A percentile compares a stretch with the other conserved stretches of the same genome.
These are phyloP conservation scores for Cyclospora cayetanensis DNA, from an alignment of 169 alveolate genomes.

Conservation along the genomic window DNA sequence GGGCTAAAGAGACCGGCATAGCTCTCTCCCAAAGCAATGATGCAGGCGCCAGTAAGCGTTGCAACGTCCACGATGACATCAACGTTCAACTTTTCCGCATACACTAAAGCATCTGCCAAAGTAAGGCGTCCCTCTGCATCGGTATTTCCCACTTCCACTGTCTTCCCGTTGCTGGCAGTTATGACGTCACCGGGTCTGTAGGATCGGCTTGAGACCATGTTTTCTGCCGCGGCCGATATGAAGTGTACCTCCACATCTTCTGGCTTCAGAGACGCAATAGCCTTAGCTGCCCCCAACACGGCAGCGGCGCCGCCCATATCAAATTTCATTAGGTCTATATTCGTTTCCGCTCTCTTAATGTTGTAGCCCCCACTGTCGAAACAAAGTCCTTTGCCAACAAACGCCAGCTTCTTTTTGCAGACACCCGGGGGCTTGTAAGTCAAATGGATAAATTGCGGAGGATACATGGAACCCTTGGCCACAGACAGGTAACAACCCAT, in stretches of 20 bases:
- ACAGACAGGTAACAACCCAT: conserved; percentile 92
- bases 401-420: conserved; percentile 82
- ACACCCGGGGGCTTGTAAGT: conserved; percentile 79
- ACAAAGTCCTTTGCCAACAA: conserved; percentile 95
- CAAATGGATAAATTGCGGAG: conserved; percentile 88
- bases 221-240: conserved; percentile 91
- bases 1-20: conserved; percentile 60
- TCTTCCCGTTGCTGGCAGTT: conserved; percentile 92
- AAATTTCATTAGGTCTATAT: conserved; percentile 81
- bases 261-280: conserved; percentile 85
- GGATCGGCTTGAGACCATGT: conserved; percentile 89
- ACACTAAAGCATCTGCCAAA: conserved; percentile 96
- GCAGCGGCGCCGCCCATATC: conserved; percentile 93
- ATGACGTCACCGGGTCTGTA: conserved; percentile 95
- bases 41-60: conserved; percentile 96
- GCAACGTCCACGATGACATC: conserved; percentile 93
- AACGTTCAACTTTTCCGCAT: conserved; percentile 89
- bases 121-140: conserved; percentile 99
- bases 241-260: conserved; percentile 87
- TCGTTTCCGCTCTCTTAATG: conserved; percentile 78
- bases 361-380: conserved; percentile 96
- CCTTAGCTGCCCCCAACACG: conserved; percentile 89
- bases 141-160: conserved; percentile 88
- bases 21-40: conserved; percentile 87
- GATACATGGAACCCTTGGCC: conserved; percentile 89